Base-by-base conservation (phyloP, 129 eudicot species). In the Escallonia rubra region DNA sequence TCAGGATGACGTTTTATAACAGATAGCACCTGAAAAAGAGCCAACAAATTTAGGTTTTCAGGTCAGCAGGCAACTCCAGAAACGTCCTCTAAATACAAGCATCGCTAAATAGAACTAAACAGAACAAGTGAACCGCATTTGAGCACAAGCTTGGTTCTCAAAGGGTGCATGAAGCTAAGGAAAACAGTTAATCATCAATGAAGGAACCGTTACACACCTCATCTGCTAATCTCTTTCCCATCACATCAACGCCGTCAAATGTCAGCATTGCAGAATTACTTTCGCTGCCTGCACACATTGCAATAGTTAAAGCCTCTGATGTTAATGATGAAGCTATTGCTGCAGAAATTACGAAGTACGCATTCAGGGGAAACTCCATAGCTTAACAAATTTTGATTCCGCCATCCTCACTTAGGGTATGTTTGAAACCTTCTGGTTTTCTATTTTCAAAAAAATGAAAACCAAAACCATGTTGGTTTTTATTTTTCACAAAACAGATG, bases 231-330 rank as follows among this genome's bases (percentile, higher is more conserved):
- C 99, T 79, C 62, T 68, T 82, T 63, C 99, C 99, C 96, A 89
- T 94, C 52, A 94, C 86, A 81, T 94, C 99, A 59, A 94, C 90
- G n/a, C 99, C 99, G 70, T 94, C 93, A 75, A 94, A 85, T 67
- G 99, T 94, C 86, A 89, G 71, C 66, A 80, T 72, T 72, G 93
- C 69, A 67, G 85, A 75, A 73, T 94, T 94, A 63, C 88, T 73
- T 76, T 85, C 78, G 78, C 96, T 86, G 72, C 97, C 99, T 94
- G 93, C 60, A 79, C 49, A 59, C 40, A 63, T 15, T 61, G 69
- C 62, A 78, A 44, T 48, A 11, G 60, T 63, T 46, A 57, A 76
- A 60, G 14, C 7, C 52, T 12, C 7, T 59, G 41, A 61, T 62
- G 60, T 67, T 57, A 40, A 63, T 73, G 4, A 38, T 52, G 52